Base-by-base conservation (phyloP, 2,329 filamentous ascomycete species). In the Alternaria conjuncta region DNA sequence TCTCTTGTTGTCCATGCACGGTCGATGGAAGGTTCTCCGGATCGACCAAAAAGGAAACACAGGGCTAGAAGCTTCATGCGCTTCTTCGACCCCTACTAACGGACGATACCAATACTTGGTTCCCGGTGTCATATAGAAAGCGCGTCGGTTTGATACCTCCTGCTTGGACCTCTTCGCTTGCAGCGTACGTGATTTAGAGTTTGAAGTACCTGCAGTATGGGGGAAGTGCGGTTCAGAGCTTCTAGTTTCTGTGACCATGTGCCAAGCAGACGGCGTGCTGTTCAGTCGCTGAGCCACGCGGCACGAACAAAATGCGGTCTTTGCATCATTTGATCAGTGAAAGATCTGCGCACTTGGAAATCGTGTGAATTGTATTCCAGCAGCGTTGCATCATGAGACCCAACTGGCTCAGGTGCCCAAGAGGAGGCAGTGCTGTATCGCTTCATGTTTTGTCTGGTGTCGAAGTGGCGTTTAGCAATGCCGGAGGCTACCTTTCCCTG, bases 391-490 rank as follows among this genome's bases (percentile, higher is more conserved):
- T 36, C 3, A 15, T 36, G 10, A 41, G 20, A 41, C 49, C 36
- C 28, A 41, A 41, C 21, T 41, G 12, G 20, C 30, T 20, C 13
- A 41, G 13, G 49, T 53, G 20, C 49, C 30, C 3, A 41, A n/a
- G 49, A 25, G 49, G 49, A 53, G 49, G 49, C 49, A 53, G 28
- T 36, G 30, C 49, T 53, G 49, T 53, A 53, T 53, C 49, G 30
- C 49, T n/a, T 53, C 49, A 13, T 41, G 49, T 53, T 53, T 53
- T 41, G 49, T 23, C 12, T 53, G 32, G 28, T 21, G 49, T 53
- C 49, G 20, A 53, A 18, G 49, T 53, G 49, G 49, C 30, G 49
- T 53, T 41, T 53, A n/a, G 49, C 49, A 53, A 41, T 53, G 49
- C 30, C 30, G 30, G 21, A 23, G 49, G 28, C 30, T 36, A 36